Percentiles rank a stretch among this genome's conserved stretches.
phyloP scores from a whole-genome alignment of 2,329 filamentous ascomycete genomes.

The Proliferodiscus dingleyae region DNA sequence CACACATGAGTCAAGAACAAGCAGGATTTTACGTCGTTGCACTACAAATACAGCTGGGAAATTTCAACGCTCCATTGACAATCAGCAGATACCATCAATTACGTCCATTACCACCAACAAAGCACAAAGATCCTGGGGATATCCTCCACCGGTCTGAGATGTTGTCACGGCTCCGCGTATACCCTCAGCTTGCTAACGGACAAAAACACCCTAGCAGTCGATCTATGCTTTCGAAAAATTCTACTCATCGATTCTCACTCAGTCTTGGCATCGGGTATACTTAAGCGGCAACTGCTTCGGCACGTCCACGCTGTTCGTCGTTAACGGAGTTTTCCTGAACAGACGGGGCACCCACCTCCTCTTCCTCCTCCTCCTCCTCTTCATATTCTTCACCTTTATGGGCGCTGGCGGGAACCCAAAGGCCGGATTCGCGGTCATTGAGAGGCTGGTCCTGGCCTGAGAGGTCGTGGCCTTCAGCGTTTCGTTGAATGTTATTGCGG shows the following conservation, averaged over 20 bases:
- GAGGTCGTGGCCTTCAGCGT: conserved; percentile 72
- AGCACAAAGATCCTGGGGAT: not conserved
- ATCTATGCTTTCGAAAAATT: too few species aligned
- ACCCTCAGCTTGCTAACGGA: too few species aligned
- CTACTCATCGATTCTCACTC: not conserved
- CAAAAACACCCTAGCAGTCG: too few species aligned
- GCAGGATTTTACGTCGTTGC: too few species aligned
- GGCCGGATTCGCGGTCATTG: conserved; percentile 69
- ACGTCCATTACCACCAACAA: too few species aligned
- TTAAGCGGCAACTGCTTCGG: not conserved
- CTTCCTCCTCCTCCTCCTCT: conserved; percentile 2
- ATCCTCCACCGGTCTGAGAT: not conserved
- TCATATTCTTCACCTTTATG: conserved; percentile 52
- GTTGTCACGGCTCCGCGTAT: not conserved
- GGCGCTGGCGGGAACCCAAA: conserved; percentile 71
- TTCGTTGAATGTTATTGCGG: conserved; percentile 64
- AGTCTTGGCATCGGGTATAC: too few species aligned
- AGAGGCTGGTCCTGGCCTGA: conserved; percentile 75
- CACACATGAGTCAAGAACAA: too few species aligned
- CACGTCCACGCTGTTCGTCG: not conserved
- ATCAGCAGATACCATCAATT: too few species aligned
- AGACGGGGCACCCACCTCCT: not conserved
- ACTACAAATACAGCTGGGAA: too few species aligned
- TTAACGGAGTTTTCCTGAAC: not conserved
- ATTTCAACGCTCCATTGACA: too few species aligned